These are phyloP conservation scores for Iris macrosiphon DNA, from an alignment of 106 monocot genomes.

Conservation along the genomic window DNA sequence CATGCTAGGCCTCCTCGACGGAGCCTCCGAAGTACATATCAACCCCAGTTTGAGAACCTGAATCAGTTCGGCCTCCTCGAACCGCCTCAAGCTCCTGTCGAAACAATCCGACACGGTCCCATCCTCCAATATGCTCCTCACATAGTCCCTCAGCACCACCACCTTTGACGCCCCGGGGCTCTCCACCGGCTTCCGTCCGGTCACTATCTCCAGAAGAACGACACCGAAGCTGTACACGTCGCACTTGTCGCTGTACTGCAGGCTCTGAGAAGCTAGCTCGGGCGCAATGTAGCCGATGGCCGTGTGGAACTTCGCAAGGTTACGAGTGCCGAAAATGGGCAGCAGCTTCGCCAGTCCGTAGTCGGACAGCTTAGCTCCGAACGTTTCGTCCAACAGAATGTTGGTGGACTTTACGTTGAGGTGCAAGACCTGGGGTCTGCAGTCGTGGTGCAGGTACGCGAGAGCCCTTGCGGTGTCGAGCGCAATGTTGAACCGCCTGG, in stretches of 20 bases:
- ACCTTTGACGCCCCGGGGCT: constrained; percentile 46
- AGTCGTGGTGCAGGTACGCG: constrained; percentile 94
- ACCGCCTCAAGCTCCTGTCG: constrained; percentile 50
- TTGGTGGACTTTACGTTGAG: constrained; percentile 89
- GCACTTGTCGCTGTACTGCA: constrained; percentile 82
- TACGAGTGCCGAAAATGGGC: constrained; percentile 58
- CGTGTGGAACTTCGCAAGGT: constrained; percentile 44
- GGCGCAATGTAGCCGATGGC: constrained; percentile 86
- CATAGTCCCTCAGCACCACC: constrained; percentile 56
- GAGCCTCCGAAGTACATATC: constrained; percentile 67
- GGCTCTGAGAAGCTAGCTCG: constrained; percentile 73
- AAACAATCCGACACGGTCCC: constrained; percentile 65
- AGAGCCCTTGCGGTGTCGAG: constrained; percentile 78
- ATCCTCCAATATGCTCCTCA: constrained; percentile 62
- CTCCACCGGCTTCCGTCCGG: constrained; percentile 85
- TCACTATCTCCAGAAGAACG: constrained; percentile 77
- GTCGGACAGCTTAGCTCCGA: constrained; percentile 71
- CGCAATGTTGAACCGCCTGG: constrained; percentile 61
- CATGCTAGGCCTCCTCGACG: constrained; percentile 74
- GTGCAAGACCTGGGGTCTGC: constrained; percentile 79
- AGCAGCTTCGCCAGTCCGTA: constrained; percentile 80
- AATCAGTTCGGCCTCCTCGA: constrained; percentile 66
- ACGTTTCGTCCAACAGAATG: constrained; percentile 69
- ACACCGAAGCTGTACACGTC: constrained; percentile 98
- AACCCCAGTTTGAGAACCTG: constrained; percentile 92